Evolutionary conservation across 2,329 filamentous ascomycete genomes (phyloP), one percentile per base, ranked within the genome.

Genomic region (Talaromyces verruculosus): DNA sequence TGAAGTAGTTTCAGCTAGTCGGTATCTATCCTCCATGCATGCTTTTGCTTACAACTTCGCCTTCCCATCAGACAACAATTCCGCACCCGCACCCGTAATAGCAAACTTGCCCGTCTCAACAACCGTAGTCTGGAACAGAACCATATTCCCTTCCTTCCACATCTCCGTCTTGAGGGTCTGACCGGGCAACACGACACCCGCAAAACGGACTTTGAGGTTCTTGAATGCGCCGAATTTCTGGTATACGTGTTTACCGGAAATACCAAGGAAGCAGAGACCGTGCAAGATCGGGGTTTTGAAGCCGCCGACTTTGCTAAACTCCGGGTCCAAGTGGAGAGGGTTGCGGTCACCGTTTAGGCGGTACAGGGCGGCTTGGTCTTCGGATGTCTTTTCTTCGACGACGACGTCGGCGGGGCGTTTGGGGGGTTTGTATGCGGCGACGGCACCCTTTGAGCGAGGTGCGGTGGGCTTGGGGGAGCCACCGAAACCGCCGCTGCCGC

Each of bases 241-340:
- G 77, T 93, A 90, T 45, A 99, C 88, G 67, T 94, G 93, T 85
- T 97, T 97, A 70, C 90, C 92, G 17, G 91, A 89, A 70, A 98
- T 88, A 71, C 95, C 95, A 74, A 99, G 94, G 77, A 89, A 95
- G 86, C 93, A 97, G 43, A 99, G 87, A n/a, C 95, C 95, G 83
- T 99, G 95, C 63, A 99, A 84, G 76, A 99, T 99, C 13, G 95
- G 95, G 33, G 84, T 87, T 81, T 95, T 91, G 88, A 99, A 99
- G 67, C 95, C 95, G 67, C 94, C 95, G 72, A 96, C 89, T 83
- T 95, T 95, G 81, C 92, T 92, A 80, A 99, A 98, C 60, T 88
- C 86, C 1, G 95, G 95, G 79, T 99, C 95, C 68, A 99, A 90
- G 82, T 99, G 95, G 1, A 99, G 88, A 15, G 95, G 95, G 84